A percentile compares a stretch with the other conserved stretches of the same genome.
Conservation (phyloP, 768 basidiomycete genomes). For the Trametes villosa region DNA sequence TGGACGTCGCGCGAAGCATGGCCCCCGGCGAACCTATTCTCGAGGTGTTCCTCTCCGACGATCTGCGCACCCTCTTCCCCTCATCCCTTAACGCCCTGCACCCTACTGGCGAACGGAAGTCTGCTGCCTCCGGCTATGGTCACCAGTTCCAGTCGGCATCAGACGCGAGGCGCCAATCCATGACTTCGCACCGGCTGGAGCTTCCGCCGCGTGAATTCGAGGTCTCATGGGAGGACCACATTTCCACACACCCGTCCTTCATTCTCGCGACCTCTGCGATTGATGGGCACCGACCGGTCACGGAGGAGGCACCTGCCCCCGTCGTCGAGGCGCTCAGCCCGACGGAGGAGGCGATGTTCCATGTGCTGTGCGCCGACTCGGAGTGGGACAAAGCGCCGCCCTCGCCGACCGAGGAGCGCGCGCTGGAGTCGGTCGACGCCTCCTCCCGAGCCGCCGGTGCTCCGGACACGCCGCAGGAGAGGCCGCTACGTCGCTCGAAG, state of each 20-base stretch:
- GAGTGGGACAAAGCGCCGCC: conserved; percentile 51
- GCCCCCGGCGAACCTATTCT: conserved; percentile 55
- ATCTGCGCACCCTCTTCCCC: conserved; percentile 66
- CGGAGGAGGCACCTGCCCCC: conserved; percentile 16
- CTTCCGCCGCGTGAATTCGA: conserved; percentile 28
- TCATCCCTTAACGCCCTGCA: conserved; percentile 62
- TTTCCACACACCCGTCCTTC: conserved; percentile 31
- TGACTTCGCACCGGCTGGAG: conserved; percentile 28
- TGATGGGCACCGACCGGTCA: conserved; percentile 13
- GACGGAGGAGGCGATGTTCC: conserved; percentile 74
- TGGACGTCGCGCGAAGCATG: conserved; percentile 56
- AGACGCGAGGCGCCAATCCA: conserved; percentile 42
- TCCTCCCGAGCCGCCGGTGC: conserved; percentile 4
- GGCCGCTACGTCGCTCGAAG: conserved; percentile 64
- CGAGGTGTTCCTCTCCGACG: conserved; percentile 63
- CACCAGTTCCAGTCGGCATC: conserved; percentile 60
- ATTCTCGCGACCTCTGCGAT: conserved; percentile 21
- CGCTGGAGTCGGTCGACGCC: conserved; percentile 1
- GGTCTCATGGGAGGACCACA: conserved; percentile 34
- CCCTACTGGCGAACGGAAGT: conserved; percentile 35
- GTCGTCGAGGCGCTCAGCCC: conserved; percentile 57
- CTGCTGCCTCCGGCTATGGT: conserved; percentile 48
- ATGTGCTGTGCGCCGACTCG: conserved; percentile 51
- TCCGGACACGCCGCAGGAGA: conserved; percentile 33
- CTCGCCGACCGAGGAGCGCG: conserved; percentile 10